phyloP scores from a whole-genome alignment of 2,329 filamentous ascomycete genomes.

The Fusarium robinianum region DNA sequence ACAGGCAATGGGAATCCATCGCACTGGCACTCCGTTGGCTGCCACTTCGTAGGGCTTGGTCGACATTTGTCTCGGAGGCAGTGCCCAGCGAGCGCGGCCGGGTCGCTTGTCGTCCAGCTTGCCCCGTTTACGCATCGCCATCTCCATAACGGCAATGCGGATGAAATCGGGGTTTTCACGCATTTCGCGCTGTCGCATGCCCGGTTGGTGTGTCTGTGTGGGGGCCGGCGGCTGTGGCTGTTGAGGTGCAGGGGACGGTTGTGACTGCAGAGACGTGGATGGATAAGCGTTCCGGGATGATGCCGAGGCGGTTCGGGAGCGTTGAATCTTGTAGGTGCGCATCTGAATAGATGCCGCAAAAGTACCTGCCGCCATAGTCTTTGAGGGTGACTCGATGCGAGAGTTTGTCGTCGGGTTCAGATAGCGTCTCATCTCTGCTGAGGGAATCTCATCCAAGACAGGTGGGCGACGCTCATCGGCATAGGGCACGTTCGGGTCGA shows the following conservation, averaged over 20 bases:
- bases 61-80: constrained; percentile 65
- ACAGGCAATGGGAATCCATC: constrained; percentile 55
- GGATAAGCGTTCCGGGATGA: constrained; percentile 41
- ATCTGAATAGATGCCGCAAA: constrained; percentile 73
- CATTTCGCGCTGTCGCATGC: constrained; percentile 66
- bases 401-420: constrained; percentile 63
- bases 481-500: constrained; percentile 68
- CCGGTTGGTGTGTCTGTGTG: constrained; percentile 45
- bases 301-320: constrained; percentile 48
- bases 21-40: constrained; percentile 60
- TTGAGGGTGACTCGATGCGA: constrained; percentile 39
- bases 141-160: constrained; percentile 71
- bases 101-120: constrained; percentile 69
- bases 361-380: constrained; percentile 41
- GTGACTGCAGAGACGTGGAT: constrained; percentile 36
- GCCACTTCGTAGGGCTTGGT: constrained; percentile 60
- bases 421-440: constrained; percentile 68
- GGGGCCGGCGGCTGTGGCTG: constrained; percentile 41
- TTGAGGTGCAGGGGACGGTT: constrained; percentile 39
- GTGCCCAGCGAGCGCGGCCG: constrained; percentile 68
- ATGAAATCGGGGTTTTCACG: constrained; percentile 74
- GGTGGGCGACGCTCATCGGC: constrained; percentile 70
- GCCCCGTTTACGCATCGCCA: constrained; percentile 69
- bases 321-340: constrained; percentile 69
- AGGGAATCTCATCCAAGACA: constrained; percentile 65